Conservation (phyloP, 139 green algal genomes). For the Nannochloris sp. region DNA sequence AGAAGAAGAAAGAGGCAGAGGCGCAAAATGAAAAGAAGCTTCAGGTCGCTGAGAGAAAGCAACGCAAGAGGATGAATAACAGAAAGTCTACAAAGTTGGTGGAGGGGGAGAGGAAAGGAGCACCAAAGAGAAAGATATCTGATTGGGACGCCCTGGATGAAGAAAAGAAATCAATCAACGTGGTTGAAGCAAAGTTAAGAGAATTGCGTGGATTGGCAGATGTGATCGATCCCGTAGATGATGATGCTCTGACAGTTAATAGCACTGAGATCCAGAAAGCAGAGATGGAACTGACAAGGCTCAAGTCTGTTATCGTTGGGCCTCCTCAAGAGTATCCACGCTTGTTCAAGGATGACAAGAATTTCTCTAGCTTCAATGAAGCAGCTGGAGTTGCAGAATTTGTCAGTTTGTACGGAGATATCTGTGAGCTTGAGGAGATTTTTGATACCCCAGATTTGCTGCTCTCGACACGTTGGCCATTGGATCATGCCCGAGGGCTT, state of each 20-base stretch:
- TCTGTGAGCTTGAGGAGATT: constrained; percentile 20
- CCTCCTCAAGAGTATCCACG: not conserved
- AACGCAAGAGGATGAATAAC: constrained; percentile 17
- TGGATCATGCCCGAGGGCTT: constrained; percentile 19
- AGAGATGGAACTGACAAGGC: not conserved
- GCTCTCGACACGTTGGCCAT: constrained; percentile 15
- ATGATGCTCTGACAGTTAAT: not conserved
- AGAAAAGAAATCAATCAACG: constrained; percentile 15
- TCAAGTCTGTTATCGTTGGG: not conserved
- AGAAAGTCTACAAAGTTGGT: constrained; percentile 3
- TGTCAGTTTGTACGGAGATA: constrained; percentile 27
- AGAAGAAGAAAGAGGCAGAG: constrained; percentile 6
- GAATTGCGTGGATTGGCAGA: constrained; percentile 13
- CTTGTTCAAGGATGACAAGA: constrained; percentile 10
- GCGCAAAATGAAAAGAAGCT: constrained; percentile 13
- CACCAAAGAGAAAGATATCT: not conserved
- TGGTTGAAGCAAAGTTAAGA: constrained; percentile 4
- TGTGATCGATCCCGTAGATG: not conserved
- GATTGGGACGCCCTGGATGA: constrained; percentile 34
- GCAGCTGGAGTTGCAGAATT: constrained; percentile 37
- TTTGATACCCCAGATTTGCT: constrained; percentile 16
- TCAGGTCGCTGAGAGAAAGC: constrained; percentile 37
- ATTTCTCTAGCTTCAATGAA: constrained; percentile 13
- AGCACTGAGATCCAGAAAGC: not conserved
- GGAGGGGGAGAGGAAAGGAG: not conserved